These are phyloP conservation scores for Hyaloperonospora arabidopsidis DNA, from an alignment of 352 stramenopile species.

Conservation along the genomic window DNA sequence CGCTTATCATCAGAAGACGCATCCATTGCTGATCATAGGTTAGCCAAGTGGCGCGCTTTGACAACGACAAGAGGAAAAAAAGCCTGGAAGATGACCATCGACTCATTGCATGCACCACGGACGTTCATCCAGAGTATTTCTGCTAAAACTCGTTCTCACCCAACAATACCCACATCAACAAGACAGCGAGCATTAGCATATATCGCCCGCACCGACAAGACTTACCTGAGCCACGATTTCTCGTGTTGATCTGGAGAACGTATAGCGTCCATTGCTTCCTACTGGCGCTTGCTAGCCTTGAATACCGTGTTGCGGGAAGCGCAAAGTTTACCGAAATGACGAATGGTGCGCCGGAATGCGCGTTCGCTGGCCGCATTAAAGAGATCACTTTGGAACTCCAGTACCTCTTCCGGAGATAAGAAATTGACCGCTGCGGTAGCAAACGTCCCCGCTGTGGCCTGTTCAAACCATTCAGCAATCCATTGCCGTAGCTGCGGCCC, in stretches of 20 bases:
- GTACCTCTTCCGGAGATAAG: constrained; percentile 47
- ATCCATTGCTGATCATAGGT: constrained; percentile 12
- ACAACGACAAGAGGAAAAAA: constrained; percentile 13
- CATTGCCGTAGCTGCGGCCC: constrained; percentile 48
- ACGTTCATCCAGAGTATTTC: background rate
- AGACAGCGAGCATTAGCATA: background rate
- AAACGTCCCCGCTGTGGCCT: constrained; percentile 34
- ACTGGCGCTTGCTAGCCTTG: constrained; percentile 25
- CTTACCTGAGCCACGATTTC: background rate
- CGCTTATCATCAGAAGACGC: constrained; percentile 17
- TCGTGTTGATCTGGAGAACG: constrained; percentile 3
- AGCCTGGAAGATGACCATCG: constrained; percentile 6
- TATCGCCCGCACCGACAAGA: background rate
- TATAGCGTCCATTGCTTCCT: constrained; percentile 3
- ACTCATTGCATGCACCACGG: constrained; percentile 2
- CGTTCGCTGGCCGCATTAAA: constrained; percentile 56
- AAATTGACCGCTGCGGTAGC: constrained; percentile 41
- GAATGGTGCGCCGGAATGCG: constrained; percentile 61
- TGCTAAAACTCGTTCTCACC: constrained; percentile 6
- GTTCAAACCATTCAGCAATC: constrained; percentile 57
- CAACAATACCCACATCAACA: constrained; percentile 13
- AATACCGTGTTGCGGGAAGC: constrained; percentile 59
- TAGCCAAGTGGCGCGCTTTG: constrained; percentile 17
- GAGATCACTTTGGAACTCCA: constrained; percentile 58
- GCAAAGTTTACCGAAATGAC: constrained; percentile 80